Evolutionary conservation across 2,329 filamentous ascomycete genomes (phyloP), one percentile per base, ranked within the genome.

Genomic region (Calonectria honghensis): DNA sequence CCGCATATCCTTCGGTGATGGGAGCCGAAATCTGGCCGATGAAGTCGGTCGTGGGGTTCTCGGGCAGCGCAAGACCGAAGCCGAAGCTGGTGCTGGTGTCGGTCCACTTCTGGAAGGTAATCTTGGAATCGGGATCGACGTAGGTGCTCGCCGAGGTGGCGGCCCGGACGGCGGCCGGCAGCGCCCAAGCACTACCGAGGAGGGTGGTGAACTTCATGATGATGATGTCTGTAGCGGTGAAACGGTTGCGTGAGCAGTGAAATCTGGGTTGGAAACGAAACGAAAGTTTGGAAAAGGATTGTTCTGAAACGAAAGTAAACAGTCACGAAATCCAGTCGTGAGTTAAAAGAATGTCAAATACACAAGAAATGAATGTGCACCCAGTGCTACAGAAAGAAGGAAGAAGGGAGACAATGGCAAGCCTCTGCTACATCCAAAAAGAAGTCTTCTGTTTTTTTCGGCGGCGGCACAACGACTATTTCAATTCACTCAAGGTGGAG

Each of bases 21-120:
- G 86, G 78, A 81, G 92, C 91, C 63, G 92, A 83, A 65, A 90
- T 87, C 37, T 75, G 77, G 48, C 91, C 91, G 72, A 93, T 90
- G 77, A 92, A 92, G 80, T 93, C 91, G 57, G 84, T 87, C 6
- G 87, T 86, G 68, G 89, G 89, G 79, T 88, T 83, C 20, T 82
- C 77, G 6, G 91, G 91, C 20, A 93, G 84, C 2, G 89, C 89
- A 67, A 93, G 79, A 79, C 91, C 91, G 65, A 90, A 90, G 39
- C 87, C 88, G 66, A 90, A 86, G 45, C 87, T 87, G 71, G 87
- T 89, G 65, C 81, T 77, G 13, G 76, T 73, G 24, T 88, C 86
- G 16, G 82, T 85, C 81, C 87, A 90, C 63, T 88, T 88, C 78
- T 89, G 87, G 82, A 91, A 91, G 35, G 82, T 84, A 77, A 91